Conservation (phyloP, 208 protist genomes). For the Phytomonas serpens region DNA sequence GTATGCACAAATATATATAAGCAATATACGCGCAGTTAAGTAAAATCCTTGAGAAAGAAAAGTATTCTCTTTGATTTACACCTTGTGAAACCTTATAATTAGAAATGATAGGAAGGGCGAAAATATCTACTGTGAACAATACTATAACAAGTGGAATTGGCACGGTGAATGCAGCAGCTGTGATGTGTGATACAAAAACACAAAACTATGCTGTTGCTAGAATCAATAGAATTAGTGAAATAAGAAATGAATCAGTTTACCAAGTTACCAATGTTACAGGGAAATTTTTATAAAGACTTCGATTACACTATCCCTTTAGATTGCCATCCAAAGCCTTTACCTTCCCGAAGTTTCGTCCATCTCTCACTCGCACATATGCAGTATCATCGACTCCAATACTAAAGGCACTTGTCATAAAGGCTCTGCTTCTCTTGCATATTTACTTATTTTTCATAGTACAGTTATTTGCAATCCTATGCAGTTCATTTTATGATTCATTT, state of each 20-base stretch:
- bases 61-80: background rate
- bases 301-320: background rate
- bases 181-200: background rate
- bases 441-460: background rate
- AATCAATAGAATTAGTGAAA: background rate
- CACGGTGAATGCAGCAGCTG: background rate
- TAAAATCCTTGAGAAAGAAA: constrained; percentile 1
- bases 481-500: constrained; percentile 9
- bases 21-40: background rate
- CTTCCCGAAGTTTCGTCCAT: background rate
- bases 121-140: constrained; percentile 16
- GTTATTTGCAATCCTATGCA: background rate
- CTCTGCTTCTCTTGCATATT: background rate
- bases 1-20: background rate
- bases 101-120: constrained; percentile 1
- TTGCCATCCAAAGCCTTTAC: background rate
- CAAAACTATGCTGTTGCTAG: background rate
- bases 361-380: background rate
- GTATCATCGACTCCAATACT: background rate
- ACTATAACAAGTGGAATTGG: constrained; percentile 19
- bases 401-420: background rate
- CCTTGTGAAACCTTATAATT: constrained; percentile 1
- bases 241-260: background rate
- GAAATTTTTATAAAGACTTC: background rate
- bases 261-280: background rate